phyloP scores from a whole-genome alignment of 805 yeast genomes.

The Cyberlindnera suaveolens region DNA sequence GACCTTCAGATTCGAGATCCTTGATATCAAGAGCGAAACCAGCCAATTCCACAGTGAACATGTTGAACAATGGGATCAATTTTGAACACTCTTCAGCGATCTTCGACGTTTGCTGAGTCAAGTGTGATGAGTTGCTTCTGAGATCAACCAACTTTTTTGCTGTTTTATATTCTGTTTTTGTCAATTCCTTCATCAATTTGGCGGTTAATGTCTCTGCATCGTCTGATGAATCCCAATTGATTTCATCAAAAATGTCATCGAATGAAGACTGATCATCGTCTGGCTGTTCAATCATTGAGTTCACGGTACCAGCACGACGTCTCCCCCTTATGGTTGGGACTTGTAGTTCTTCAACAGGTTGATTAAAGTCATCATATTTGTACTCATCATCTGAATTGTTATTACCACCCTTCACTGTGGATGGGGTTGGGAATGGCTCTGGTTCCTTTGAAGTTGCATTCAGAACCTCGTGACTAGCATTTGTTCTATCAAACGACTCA shows the following conservation, averaged over 20 bases:
- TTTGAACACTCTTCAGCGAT: constrained; percentile 49
- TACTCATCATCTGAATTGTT: constrained; percentile 16
- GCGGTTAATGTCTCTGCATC: constrained; percentile 52
- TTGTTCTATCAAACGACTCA: constrained; percentile 8
- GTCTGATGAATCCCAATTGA: constrained; percentile 70
- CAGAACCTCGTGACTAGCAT: constrained; percentile 6
- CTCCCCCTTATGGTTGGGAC: constrained; percentile 7
- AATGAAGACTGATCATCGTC: constrained; percentile 24
- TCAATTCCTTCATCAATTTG: constrained; percentile 53
- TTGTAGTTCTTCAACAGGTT: constrained; percentile 4
- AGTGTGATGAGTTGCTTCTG: constrained; percentile 35
- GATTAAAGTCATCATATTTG: constrained; percentile 15
- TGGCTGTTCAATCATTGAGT: constrained; percentile 29
- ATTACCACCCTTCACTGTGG: constrained; percentile 8
- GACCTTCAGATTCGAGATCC: constrained; percentile 65
- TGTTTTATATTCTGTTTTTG: constrained; percentile 55
- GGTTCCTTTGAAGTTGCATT: constrained; percentile 5
- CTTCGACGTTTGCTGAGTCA: constrained; percentile 35
- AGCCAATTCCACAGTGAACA: constrained; percentile 55
- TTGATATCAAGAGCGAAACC: constrained; percentile 63
- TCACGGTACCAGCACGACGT: constrained; percentile 24
- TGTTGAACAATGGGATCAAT: constrained; percentile 47
- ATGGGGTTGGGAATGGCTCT: constrained; percentile 9
- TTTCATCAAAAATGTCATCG: constrained; percentile 69
- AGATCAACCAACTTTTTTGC: constrained; percentile 49